Base-by-base conservation (phyloP, 192 early-diverging fungal species). In the Coemansia sp. region DNA sequence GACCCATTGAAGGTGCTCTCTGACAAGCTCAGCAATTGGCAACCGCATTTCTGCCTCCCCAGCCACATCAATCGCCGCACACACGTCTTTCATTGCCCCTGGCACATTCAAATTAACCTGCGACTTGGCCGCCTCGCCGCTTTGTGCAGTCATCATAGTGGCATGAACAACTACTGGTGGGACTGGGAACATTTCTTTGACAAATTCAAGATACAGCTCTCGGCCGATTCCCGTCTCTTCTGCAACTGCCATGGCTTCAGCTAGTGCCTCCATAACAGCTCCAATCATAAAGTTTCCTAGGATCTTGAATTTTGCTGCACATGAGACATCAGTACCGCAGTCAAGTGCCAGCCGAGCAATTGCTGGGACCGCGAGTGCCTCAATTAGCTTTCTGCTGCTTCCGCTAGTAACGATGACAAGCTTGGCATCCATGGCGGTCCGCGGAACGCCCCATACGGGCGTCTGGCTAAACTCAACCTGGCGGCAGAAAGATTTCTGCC, bases 221-320 rank as follows among this genome's bases (percentile, higher is more conserved):
- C 82, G 69, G 4, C 81, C 69, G 15, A 87, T 33, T 3, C 73
- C 84, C 4, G 57, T 33, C 39, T 77, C 76, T 34, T 85, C 83
- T 0, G 83, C 84, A 1, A 89, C 73, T 0, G 80, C 84, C 40
- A 85, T 52, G 5, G 83, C 89, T 51, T 91, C 86, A 0, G 85
- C 82, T 9, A 91, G 42, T 3, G 84, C 53, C 62, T 91, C 87
- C 17, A 86, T 56, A 4, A 76, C 62, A 1, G 80, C 62, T 0
- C 65, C 66, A 21, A 91, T 66, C 53, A 91, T 80, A 42, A 83
- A 91, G 53, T 91, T 91, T 49, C 87, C 87, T 34, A 83, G 51
- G 9, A 91, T 67, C 53, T 91, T 91, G 61, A 86, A 82, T 1
- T 61, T 60, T 3, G 78, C 68, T 1, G 82, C 85, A 0, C 57